phyloP scores from a whole-genome alignment of 805 yeast species.

The Candida ficus region DNA sequence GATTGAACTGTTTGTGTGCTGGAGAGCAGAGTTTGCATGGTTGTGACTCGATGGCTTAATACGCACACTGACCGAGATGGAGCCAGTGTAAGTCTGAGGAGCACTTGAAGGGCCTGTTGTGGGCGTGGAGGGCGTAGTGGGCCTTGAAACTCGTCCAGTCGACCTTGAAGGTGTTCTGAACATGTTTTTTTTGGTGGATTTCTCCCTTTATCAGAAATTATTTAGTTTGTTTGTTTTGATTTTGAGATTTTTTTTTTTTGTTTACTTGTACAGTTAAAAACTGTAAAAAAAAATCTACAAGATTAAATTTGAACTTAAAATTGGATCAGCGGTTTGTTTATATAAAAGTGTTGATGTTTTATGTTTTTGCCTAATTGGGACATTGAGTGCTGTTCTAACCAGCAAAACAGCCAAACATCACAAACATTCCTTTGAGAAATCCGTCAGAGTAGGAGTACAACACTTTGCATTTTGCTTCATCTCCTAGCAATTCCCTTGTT shows the following conservation, averaged over 20 bases:
- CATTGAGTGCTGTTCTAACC: no score
- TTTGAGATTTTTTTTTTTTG: neutral
- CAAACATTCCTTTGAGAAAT: slow-evolving; percentile 47
- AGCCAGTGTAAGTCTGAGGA: slow-evolving; percentile 34
- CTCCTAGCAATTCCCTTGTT: slow-evolving; percentile 43
- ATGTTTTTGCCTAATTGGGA: neutral
- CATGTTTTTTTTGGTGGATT: no score
- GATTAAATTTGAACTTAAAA: no score
- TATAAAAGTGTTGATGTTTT: neutral
- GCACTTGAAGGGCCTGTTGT: neutral
- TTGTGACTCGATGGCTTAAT: slow-evolving; percentile 54
- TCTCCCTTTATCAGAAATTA: no score
- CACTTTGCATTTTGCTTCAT: slow-evolving; percentile 38
- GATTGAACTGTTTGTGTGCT: slow-evolving; percentile 23
- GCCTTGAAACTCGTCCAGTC: neutral
- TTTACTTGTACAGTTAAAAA: no score
- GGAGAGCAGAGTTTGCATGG: slow-evolving; percentile 40
- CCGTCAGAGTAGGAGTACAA: slow-evolving; percentile 38
- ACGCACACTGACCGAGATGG: slow-evolving; percentile 71
- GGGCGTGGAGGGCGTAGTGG: slow-evolving; percentile 3
- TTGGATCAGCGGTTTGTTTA: no score
- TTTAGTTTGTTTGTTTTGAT: neutral
- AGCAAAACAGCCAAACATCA: slow-evolving; percentile 7
- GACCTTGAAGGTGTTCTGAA: slow-evolving; percentile 5
- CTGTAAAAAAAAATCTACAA: no score